These are phyloP conservation scores for Heracleum sosnowskyi DNA, from an alignment of 129 eudicot genomes.

Conservation along the genomic window DNA sequence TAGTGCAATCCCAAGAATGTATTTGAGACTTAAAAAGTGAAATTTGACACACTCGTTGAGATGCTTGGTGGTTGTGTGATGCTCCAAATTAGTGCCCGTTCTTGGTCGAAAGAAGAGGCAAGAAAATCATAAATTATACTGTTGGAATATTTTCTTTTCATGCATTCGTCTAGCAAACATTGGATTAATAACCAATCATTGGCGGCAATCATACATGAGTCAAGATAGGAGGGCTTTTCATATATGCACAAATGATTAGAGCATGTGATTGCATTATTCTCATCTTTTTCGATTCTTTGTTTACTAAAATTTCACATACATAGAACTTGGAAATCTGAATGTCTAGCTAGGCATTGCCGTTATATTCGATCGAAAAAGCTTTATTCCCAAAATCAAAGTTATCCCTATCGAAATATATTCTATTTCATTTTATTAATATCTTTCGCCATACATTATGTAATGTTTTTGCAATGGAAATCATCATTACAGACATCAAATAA, in stretches of 20 bases:
- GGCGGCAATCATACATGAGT: not conserved
- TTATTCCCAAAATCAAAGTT: not conserved
- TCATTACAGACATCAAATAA: not conserved
- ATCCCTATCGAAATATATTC: not conserved
- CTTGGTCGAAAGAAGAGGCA: not conserved
- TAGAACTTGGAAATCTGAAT: not conserved
- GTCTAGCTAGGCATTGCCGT: too few species aligned
- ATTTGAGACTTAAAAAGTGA: not conserved
- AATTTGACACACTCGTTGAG: not conserved
- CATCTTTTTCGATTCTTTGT: not conserved
- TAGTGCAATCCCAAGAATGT: too few species aligned
- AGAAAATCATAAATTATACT: not conserved
- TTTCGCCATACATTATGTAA: not conserved
- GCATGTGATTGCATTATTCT: not conserved
- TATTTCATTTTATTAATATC: not conserved
- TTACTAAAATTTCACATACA: not conserved
- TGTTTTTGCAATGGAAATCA: not conserved
- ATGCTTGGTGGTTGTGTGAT: not conserved
- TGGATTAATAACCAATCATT: not conserved
- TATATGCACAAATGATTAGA: not conserved
- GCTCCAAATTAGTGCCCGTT: not conserved
- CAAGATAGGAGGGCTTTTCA: not conserved
- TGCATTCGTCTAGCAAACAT: not conserved
- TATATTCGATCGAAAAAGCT: not conserved
- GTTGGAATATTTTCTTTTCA: not conserved